Evolutionary conservation across 2,329 filamentous ascomycete genomes (phyloP), one percentile per base, ranked within the genome.

Genomic region (Acrocalymma vagum): DNA sequence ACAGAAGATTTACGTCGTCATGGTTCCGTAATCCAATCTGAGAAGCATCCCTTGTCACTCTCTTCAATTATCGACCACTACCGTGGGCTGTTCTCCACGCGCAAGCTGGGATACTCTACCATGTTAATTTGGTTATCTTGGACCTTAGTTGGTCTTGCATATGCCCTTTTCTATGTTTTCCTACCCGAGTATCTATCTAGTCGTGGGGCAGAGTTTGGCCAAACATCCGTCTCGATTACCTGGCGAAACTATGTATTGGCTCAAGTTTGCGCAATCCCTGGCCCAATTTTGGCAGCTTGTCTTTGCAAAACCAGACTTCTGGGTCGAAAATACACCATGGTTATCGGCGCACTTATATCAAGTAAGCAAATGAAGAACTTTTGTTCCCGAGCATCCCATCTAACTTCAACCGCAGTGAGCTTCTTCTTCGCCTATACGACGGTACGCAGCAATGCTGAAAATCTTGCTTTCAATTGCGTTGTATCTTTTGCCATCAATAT

Each of bases 361-460:
- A 31, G 29, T 31, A n/a, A n/a, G n/a, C n/a, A n/a, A n/a, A n/a
- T n/a, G n/a, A n/a, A n/a, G n/a, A n/a, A n/a, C n/a, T n/a, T n/a
- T n/a, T n/a, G n/a, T n/a, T n/a, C n/a, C n/a, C n/a, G n/a, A n/a
- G n/a, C n/a, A n/a, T 21, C 11, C 17, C 23, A 31, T 22, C 29
- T 11, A n/a, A 5, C 9, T 7, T 13, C 23, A 20, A 13, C 18
- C 23, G 15, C 8, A 21, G 29, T 21, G 16, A 20, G 4, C 13
- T 31, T 21, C 6, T 31, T 31, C 7, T 31, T 31, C 17, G 29
- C 15, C 9, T 31, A 31, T n/a, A 31, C 29, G 9, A 9, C 29
- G 23, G 18, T 31, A 5, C 6, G 29, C 15, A 31, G 15, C 16
- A 7, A 31, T 31, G 6, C 29, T 10, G 5, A 31, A 21, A 4